Base-by-base conservation (phyloP, 176 grass and related monocot genomes). In the Cymbopogon citratus region DNA sequence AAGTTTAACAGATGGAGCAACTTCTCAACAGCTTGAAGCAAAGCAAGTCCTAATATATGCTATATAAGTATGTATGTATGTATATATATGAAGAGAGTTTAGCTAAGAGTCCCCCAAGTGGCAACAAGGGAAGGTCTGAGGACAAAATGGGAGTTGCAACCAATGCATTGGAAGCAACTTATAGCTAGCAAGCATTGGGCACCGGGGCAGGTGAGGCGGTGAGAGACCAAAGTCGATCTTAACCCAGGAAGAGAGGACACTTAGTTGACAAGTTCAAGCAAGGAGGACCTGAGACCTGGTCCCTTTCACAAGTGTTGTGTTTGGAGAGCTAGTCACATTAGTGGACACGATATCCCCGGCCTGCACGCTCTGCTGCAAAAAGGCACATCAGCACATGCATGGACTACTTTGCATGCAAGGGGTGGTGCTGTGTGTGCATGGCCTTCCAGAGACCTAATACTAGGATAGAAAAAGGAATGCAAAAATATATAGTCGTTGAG, bases 211-310 rank as follows among this genome's bases (percentile, higher is more conserved):
- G 63, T 64, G 76, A 16, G 19, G 2, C n/a, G 52, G 19, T 57
- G 64, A 75, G 87, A 80, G 76, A 57, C 77, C 65, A 38, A 67
- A 31, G 10, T 40, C 36, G 36, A n/a, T n/a, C n/a, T n/a, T 26
- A 62, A 26, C 23, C 10, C 14, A 75, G 28, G 51, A 24, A 75
- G 65, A 12, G 4, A 56, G 38, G 69, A 54, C 78, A 44, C 77
- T 75, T 86, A 70, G 52, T 89, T 85, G 87, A 82, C 83, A 78
- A 89, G 78, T 81, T 85, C 83, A 66, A 85, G 78, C 33, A 64
- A 65, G 77, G 3, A 56, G 38, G 45, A 15, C 43, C 28, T 36
- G 15, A 29, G 87, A 77, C 73, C 54, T 29, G 56, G 78, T 85
- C 87, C 19, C 78, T 85, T 52, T 89, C 83, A 59, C 56, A 46